Percentiles rank a stretch among this genome's conserved stretches.
Conservation (phyloP, 192 early-diverging fungal species). For the Coemansia sp. region DNA sequence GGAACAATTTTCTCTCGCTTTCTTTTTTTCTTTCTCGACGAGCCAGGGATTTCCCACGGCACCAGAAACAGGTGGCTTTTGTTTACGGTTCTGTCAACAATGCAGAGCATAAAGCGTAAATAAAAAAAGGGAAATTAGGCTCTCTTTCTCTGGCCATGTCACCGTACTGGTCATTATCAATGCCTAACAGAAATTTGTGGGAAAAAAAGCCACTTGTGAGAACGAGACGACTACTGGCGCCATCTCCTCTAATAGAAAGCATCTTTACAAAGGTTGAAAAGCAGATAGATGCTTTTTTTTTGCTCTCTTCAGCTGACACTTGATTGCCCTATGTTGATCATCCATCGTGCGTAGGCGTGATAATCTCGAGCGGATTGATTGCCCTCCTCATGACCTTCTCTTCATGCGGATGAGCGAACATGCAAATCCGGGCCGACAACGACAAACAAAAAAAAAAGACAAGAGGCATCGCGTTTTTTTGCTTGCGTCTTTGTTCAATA, state of each 20-base stretch:
- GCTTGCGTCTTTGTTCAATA: not conserved
- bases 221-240: not conserved
- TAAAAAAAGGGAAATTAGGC: conserved; percentile 9
- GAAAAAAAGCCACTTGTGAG: conserved; percentile 1
- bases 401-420: conserved; percentile 4
- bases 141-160: not conserved
- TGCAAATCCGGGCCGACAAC: not conserved
- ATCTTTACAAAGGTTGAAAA: not conserved
- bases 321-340: not conserved
- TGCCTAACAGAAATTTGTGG: not conserved
- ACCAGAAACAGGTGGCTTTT: conserved; percentile 2
- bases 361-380: conserved; percentile 11
- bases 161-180: conserved; percentile 9
- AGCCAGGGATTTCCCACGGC: conserved; percentile 1
- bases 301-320: not conserved
- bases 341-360: not conserved
- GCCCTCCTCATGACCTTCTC: not conserved
- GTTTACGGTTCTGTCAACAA: not conserved
- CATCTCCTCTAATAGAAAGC: not conserved
- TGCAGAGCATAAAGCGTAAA: not conserved
- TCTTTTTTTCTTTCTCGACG: not conserved
- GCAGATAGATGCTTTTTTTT: not conserved
- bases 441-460: not conserved
- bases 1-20: conserved; percentile 1
- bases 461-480: conserved; percentile 4